Evolutionary conservation across 768 basidiomycete species (phyloP), one percentile per base, ranked within the genome.

Genomic region (Boletus barrowsii): DNA sequence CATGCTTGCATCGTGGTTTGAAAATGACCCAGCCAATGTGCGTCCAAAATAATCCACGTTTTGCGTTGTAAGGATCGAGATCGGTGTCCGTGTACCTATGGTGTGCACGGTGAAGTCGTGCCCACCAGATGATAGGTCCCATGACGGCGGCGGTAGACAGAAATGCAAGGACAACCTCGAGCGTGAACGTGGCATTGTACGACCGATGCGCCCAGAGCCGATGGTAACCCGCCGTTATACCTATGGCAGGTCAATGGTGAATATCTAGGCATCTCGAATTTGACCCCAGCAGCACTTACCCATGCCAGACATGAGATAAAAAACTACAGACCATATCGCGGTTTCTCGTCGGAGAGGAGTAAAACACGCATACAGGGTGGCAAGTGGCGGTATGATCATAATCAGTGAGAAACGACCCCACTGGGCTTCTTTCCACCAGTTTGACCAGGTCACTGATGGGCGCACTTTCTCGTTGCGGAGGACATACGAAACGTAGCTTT

Each of bases 401-500:
- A 93, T 78, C 61, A 88, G 81, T 56, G 75, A 60, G 66, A 87
- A 78, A 61, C 79, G 85, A 62, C 89, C 77, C 81, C 84, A 92
- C 69, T 87, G 82, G 60, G 88, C 70, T 62, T 89, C 84, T 39
- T 72, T 76, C 65, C 68, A 67, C 60, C 79, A 71, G 62, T 83
- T 88, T 26, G 68, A 62, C 80, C 76, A 82, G 10, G 76, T 74
- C 54, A 88, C 72, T 1, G 84, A 85, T 0, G 87, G 86, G 6
- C 83, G 78, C 9, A 82, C 67, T 66, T 85, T 84, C 54, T 77
- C 74, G 35, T 78, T 83, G 60, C 76, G 78, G 65, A 89, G 76
- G 14, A 82, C 85, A 68, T 83, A 76, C 39, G 81, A 73, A 68
- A 87, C 85, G 66, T 88, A 88, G 75, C 85, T 88, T 72, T 88